These are phyloP conservation scores for Mortierella polycephala DNA, from an alignment of 371 early-diverging fungal species.

Conservation along the genomic window DNA sequence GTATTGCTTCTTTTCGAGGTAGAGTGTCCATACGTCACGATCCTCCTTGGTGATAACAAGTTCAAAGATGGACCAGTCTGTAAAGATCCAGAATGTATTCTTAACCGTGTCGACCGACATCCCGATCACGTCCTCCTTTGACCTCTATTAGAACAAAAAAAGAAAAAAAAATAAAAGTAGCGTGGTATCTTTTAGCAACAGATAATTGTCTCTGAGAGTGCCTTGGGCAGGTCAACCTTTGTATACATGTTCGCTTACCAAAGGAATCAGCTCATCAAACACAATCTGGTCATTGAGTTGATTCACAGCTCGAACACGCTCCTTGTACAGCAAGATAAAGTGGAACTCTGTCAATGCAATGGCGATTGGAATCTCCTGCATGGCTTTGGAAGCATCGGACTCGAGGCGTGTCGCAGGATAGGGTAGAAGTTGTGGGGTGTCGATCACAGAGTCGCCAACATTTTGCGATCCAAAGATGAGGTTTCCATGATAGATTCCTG, in stretches of 20 bases:
- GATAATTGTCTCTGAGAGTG: background rate
- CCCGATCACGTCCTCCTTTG: conserved; percentile 68
- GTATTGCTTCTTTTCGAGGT: conserved; percentile 78
- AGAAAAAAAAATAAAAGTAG: background rate
- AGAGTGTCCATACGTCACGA: conserved; percentile 92
- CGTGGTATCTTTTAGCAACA: background rate
- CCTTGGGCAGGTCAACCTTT: too few species aligned
- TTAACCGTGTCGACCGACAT: conserved; percentile 81
- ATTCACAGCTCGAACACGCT: conserved; percentile 80
- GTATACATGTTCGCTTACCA: too few species aligned
- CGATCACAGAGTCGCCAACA: conserved; percentile 82
- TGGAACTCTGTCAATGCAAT: conserved; percentile 90
- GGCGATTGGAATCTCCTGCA: conserved; percentile 74
- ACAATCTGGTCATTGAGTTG: conserved; percentile 83
- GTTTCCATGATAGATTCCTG: conserved; percentile 87
- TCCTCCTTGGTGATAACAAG: conserved; percentile 89
- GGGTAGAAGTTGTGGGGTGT: conserved; percentile 80
- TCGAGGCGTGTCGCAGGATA: conserved; percentile 71
- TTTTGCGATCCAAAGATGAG: conserved; percentile 81
- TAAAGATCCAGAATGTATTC: conserved; percentile 91
- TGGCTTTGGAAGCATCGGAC: conserved; percentile 55
- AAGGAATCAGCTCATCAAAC: conserved; percentile 80
- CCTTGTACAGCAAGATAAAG: conserved; percentile 81
- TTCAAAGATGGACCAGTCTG: conserved; percentile 83
- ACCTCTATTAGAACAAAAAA: conserved; percentile 44